Evolutionary conservation across 2,329 filamentous ascomycete species (phyloP), one percentile per base, ranked within the genome.

Genomic region (Phaeosphaeriaceae sp.): DNA sequence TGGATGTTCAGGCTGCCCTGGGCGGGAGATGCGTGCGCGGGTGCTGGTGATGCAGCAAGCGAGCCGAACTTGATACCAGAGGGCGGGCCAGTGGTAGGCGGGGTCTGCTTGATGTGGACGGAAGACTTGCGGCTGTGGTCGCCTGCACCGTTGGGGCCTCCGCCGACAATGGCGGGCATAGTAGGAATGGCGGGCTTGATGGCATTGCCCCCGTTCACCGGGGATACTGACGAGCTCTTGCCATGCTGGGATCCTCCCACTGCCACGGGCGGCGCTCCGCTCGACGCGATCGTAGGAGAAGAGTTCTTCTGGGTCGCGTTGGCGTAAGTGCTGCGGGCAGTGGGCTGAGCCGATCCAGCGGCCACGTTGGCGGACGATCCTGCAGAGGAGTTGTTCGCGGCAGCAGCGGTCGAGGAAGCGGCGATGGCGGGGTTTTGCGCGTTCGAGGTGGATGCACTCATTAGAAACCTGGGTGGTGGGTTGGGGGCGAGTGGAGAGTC

Each of bases 51-150:
- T 61, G 80, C 82, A 59, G 81, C 91, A 73, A 92, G 82, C 58
- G 87, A 94, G 67, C 93, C 93, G 72, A 97, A 97, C 82, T 92
- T 91, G 76, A 95, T 91, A 67, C 83, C 85, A 10, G 70, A 71
- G 55, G 74, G 75, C 67, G 85, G 81, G 77, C 85, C 79, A 71
- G 81, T 85, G 63, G 83, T 84, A 43, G 88, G 86, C 56, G 86
- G 85, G 75, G 91, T 91, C 69, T 93, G 90, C 78, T 88, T 93
- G 83, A 97, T 97, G 72, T 94, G 97, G 73, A 97, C 91, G 19
- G 94, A 97, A 65, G 89, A 97, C 82, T 97, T 97, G 77, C 93
- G 88, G 75, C 84, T 86, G 82, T 98, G 94, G 70, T 93, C 89
- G 69, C 72, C 61, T 49, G 72, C 81, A 72, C 92, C 92, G 86